phyloP scores from a whole-genome alignment of 1,284 basidiomycete species.

The Cryptococcus jaspeensis region DNA sequence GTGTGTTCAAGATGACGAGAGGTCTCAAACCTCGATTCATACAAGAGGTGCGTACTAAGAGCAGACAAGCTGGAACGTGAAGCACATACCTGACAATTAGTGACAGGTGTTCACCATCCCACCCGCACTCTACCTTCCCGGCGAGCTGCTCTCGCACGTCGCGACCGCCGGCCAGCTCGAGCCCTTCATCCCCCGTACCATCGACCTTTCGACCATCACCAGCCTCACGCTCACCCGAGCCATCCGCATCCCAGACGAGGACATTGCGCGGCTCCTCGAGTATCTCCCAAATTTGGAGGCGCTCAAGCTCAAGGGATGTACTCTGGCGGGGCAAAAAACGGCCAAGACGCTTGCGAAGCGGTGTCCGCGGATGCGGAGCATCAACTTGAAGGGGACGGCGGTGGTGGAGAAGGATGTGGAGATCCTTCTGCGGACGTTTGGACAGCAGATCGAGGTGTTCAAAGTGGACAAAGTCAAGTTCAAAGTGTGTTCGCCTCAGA shows the following conservation, averaged over 20 bases:
- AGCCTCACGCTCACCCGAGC: conserved; percentile 22
- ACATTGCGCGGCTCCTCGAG: conserved; percentile 26
- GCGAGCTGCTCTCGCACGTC: conserved; percentile 20
- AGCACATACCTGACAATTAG: not conserved
- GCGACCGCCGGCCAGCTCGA: conserved; percentile 18
- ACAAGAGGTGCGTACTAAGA: conserved; percentile 20
- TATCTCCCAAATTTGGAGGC: conserved; percentile 24
- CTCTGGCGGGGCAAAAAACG: conserved; percentile 14
- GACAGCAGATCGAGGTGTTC: conserved; percentile 23
- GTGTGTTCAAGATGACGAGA: conserved; percentile 27
- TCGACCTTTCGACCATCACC: conserved; percentile 7
- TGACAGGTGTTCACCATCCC: conserved; percentile 25
- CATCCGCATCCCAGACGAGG: conserved; percentile 20
- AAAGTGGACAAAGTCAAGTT: conserved; percentile 28
- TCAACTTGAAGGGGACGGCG: conserved; percentile 36
- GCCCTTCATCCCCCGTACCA: conserved; percentile 13
- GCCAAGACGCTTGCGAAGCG: conserved; percentile 21
- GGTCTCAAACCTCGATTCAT: conserved; percentile 22
- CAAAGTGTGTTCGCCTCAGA: conserved; percentile 13
- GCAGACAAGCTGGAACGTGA: not conserved
- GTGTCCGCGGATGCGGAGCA: conserved; percentile 12
- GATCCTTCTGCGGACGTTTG: conserved; percentile 23
- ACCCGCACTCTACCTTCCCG: conserved; percentile 24
- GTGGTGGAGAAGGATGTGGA: conserved; percentile 22
- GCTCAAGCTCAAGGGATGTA: conserved; percentile 36